A percentile compares a stretch with the other conserved stretches of the same genome.
phyloP scores from a whole-genome alignment of 164 flowering plant species.

The Stephania japonica region DNA sequence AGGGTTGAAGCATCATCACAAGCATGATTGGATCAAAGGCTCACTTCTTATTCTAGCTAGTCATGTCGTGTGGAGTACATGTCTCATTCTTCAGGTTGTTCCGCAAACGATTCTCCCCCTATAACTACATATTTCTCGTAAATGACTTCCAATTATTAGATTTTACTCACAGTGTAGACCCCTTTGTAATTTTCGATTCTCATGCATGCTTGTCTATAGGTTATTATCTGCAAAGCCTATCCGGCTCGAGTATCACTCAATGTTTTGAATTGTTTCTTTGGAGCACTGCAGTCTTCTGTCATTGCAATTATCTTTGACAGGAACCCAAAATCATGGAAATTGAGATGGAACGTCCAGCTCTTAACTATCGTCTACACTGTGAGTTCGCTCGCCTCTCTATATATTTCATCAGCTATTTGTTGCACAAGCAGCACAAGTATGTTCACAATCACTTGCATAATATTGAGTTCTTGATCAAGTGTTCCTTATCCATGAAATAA shows the following conservation, averaged over 20 bases:
- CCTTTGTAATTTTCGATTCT: neutral
- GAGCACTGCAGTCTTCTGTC: conserved; percentile 32
- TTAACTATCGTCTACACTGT: conserved; percentile 32
- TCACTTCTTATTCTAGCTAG: conserved; percentile 26
- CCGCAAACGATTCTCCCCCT: neutral
- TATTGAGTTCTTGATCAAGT: no score
- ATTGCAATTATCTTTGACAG: conserved; percentile 31
- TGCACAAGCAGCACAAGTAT: no score
- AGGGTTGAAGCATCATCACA: conserved; percentile 12
- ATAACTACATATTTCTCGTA: neutral
- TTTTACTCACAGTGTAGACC: neutral
- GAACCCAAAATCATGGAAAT: conserved; percentile 26
- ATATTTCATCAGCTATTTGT: neutral
- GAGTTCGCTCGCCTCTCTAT: conserved; percentile 11
- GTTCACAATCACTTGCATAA: no score
- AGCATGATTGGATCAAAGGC: conserved; percentile 40
- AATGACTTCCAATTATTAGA: neutral
- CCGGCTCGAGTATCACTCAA: conserved; percentile 37
- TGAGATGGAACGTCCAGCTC: conserved; percentile 41
- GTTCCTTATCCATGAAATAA: no score
- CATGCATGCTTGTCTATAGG: conserved; percentile 10
- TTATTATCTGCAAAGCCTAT: conserved; percentile 29
- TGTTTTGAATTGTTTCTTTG: conserved; percentile 34
- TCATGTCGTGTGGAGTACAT: conserved; percentile 25
- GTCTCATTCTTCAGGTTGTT: conserved; percentile 38